Conservation (phyloP, 805 yeast species). For the Yamadazyma olivae region DNA sequence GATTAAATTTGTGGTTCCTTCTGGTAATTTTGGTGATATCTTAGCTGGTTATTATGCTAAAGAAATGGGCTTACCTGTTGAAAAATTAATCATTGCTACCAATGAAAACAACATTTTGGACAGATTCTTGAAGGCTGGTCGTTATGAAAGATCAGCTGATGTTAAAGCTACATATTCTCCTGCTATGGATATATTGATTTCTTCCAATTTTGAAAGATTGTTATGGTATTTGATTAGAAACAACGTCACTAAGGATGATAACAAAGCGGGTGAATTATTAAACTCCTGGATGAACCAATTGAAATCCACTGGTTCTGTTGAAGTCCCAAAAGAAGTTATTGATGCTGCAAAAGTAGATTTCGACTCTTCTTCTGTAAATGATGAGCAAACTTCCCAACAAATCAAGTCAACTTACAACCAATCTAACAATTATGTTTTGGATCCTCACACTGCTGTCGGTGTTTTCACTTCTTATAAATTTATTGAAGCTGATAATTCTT, state of each 20-base stretch:
- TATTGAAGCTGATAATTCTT: slow-evolving; percentile 39
- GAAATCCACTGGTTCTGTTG: slow-evolving; percentile 71
- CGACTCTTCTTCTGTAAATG: slow-evolving; percentile 75
- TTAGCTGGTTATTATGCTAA: slow-evolving; percentile 95
- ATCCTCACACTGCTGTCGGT: slow-evolving; percentile 97
- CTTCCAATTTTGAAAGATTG: slow-evolving; percentile 94
- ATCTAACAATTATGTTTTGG: slow-evolving; percentile 73
- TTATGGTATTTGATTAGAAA: slow-evolving; percentile 90
- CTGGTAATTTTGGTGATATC: slow-evolving; percentile 98
- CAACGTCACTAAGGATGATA: slow-evolving; percentile 50
- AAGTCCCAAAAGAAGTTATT: slow-evolving; percentile 63
- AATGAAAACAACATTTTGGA: slow-evolving; percentile 93
- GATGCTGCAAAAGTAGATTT: slow-evolving; percentile 66
- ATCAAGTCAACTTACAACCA: slow-evolving; percentile 66
- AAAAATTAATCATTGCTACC: slow-evolving; percentile 87
- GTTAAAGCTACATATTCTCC: slow-evolving; percentile 93
- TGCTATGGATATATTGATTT: slow-evolving; percentile 96
- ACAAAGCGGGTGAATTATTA: slow-evolving; percentile 71
- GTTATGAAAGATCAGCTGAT: slow-evolving; percentile 67
- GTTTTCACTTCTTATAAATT: slow-evolving; percentile 71
- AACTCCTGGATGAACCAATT: slow-evolving; percentile 75
- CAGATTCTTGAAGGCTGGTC: slow-evolving; percentile 85
- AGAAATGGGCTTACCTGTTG: slow-evolving; percentile 92
- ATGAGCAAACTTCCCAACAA: slow-evolving; percentile 74
- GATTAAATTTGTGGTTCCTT: slow-evolving; percentile 86